Base-by-base conservation (phyloP, 1,284 basidiomycete genomes). In the Somion occarium region DNA sequence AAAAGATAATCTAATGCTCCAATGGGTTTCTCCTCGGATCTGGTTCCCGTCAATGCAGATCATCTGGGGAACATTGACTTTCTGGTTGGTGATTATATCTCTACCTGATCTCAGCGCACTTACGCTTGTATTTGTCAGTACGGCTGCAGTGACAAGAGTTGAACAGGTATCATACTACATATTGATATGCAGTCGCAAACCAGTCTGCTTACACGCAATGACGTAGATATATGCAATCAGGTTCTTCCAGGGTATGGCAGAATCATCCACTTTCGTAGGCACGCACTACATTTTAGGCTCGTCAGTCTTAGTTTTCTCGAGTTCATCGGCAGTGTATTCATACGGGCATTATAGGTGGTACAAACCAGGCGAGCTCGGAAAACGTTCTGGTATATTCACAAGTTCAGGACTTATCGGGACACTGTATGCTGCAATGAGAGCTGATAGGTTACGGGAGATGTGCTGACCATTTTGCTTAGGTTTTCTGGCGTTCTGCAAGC, bases 191-290 rank as follows among this genome's bases (percentile, higher is more conserved):
- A 9, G 20, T 41, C 15, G 9, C 20, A 5, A 41, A 18, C 7
- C 39, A 22, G 4, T n/a, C n/a, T 22, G 42, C 37, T 48, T 18
- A 25, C 49, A 20, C 1, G 55, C 50, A 37, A 56, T 53, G 34
- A 51, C 59, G 13, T 51, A 89, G 77, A 72, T 90, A 46, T 85
- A 84, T 63, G 83, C 73, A 24, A 85, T 89, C 51, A 76, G 86
- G 2, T 89, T 90, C 64, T 75, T 90, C 50, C 85, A 88, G 64
- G 88, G 84, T 5, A 71, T 88, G 52, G 78, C 80, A 3, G 87
- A 90, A 64, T 77, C 83, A 0, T 87, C 83, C 4, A 87, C 84
- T 0, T 88, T 88, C 62, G 83, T 84, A 5, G 85, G 86, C n/a
- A 79, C 82, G 22, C 87, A 85, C 57, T 87, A 86, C 62, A 72